Percentiles rank a stretch among this genome's conserved stretches.
Conservation (phyloP, 2,329 filamentous ascomycete species). For the Fusarium coffeatum region DNA sequence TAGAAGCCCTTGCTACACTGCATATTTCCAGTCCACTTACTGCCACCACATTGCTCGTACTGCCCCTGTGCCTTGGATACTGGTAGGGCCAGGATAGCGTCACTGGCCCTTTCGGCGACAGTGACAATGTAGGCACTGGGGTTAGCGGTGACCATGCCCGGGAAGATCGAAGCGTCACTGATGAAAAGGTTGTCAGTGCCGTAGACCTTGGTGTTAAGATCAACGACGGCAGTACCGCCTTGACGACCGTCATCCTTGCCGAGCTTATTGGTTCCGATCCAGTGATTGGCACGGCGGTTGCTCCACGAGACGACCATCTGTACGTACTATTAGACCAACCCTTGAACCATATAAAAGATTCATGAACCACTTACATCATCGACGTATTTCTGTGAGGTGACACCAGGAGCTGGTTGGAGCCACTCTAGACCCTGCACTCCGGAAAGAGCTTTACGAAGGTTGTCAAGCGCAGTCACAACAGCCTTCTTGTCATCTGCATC, state of each 20-base stretch:
- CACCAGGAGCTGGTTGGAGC: slow-evolving; percentile 11
- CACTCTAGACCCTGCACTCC: slow-evolving; percentile 5
- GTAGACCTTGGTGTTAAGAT: slow-evolving; percentile 20
- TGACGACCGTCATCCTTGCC: slow-evolving; percentile 16
- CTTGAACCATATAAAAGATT: accelerated
- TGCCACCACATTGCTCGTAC: slow-evolving; percentile 15
- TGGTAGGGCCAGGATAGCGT: slow-evolving; percentile 10
- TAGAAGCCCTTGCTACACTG: slow-evolving; percentile 13
- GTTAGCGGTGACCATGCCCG: slow-evolving; percentile 11
- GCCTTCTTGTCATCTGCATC: slow-evolving; percentile 17
- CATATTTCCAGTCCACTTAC: slow-evolving; percentile 9
- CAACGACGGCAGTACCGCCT: slow-evolving; percentile 16
- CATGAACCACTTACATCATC: slow-evolving; percentile 2
- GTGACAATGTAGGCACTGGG: slow-evolving; percentile 10
- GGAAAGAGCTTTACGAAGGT: slow-evolving; percentile 16
- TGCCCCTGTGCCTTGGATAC: slow-evolving; percentile 8
- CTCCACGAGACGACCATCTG: slow-evolving; percentile 23
- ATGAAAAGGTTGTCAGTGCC: slow-evolving; percentile 19
- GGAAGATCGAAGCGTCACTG: slow-evolving; percentile 13
- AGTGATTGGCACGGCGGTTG: slow-evolving; percentile 19
- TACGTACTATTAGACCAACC: accelerated
- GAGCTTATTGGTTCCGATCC: slow-evolving; percentile 21
- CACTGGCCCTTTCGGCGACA: slow-evolving; percentile 3
- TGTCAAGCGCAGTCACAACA: slow-evolving; percentile 15
- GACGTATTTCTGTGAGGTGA: slow-evolving; percentile 14